phyloP scores from a whole-genome alignment of 441 rosid species.

The Aleurites moluccanus region DNA sequence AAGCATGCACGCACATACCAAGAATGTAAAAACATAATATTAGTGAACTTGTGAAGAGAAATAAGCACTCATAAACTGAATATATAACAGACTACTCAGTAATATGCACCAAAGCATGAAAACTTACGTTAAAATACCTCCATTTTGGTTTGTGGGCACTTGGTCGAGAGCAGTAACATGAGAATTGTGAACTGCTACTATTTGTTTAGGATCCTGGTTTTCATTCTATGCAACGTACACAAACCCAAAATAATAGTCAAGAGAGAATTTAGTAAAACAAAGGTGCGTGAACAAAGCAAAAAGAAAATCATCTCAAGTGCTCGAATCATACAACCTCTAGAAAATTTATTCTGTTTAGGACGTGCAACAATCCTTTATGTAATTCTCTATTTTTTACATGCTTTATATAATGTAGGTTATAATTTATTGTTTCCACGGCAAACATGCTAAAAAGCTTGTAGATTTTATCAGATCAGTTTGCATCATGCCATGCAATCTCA shows the following conservation, averaged over 20 bases:
- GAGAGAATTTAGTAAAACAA: conserved; percentile 17
- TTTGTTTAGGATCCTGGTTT: conserved; percentile 71
- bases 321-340: neutral
- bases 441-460: neutral
- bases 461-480: neutral
- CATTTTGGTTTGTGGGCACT: conserved; percentile 83
- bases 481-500: neutral
- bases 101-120: conserved; percentile 22
- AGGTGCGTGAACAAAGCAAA: conserved; percentile 19
- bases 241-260: conserved; percentile 36
- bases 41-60: neutral
- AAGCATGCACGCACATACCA: conserved; percentile 23
- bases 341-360: neutral
- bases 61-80: conserved; percentile 10
- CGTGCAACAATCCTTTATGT: neutral
- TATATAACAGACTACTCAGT: conserved; percentile 2
- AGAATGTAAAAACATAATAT: neutral
- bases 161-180: conserved; percentile 84
- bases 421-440: neutral
- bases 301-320: conserved; percentile 13
- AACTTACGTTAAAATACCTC: conserved; percentile 75
- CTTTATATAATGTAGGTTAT: neutral
- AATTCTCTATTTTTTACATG: neutral
- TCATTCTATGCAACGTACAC: conserved; percentile 59
- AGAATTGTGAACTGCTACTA: conserved; percentile 74